These are phyloP conservation scores for Aureobasidium mangrovei DNA, from an alignment of 2,329 filamentous ascomycete species.

Conservation along the genomic window DNA sequence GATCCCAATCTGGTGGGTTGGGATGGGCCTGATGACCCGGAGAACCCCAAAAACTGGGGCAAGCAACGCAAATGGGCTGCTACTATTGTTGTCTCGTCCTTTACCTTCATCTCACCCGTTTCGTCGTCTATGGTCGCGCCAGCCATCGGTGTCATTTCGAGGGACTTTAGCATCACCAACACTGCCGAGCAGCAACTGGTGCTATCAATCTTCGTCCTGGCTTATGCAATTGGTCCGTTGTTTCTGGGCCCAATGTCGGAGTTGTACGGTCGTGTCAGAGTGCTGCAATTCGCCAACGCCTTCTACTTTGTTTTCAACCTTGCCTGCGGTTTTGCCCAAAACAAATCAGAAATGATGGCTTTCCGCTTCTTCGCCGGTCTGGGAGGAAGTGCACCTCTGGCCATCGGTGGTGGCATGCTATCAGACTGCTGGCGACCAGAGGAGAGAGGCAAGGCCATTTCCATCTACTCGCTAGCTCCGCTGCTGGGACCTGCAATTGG, in stretches of 20 bases:
- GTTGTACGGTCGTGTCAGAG: slow-evolving; percentile 28
- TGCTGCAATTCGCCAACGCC: slow-evolving; percentile 29
- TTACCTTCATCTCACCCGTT: slow-evolving; percentile 33
- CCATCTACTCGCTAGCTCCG: slow-evolving; percentile 24
- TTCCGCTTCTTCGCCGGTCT: slow-evolving; percentile 32
- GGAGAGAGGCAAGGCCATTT: slow-evolving; percentile 25
- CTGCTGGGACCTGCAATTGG: slow-evolving; percentile 22
- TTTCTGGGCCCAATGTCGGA: slow-evolving; percentile 31
- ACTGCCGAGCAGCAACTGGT: slow-evolving; percentile 22
- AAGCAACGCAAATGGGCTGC: slow-evolving; percentile 37
- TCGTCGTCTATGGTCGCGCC: slow-evolving; percentile 34
- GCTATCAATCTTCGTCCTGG: slow-evolving; percentile 31
- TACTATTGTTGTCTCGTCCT: slow-evolving; percentile 34
- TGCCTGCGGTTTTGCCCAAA: slow-evolving; percentile 28
- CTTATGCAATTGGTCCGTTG: slow-evolving; percentile 30
- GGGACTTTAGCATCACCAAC: slow-evolving; percentile 23
- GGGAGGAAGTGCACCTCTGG: slow-evolving; percentile 30
- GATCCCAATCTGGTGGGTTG: slow-evolving; percentile 34
- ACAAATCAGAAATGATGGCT: slow-evolving; percentile 26
- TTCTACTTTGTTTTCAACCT: slow-evolving; percentile 33
- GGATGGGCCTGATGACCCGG: slow-evolving; percentile 38
- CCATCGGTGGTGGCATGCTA: slow-evolving; percentile 28
- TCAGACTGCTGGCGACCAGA: slow-evolving; percentile 24
- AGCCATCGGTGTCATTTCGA: slow-evolving; percentile 23
- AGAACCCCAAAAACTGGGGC: slow-evolving; percentile 41